Base-by-base conservation (phyloP, 352 stramenopile genomes). In the Halophytophthora batemanensis region DNA sequence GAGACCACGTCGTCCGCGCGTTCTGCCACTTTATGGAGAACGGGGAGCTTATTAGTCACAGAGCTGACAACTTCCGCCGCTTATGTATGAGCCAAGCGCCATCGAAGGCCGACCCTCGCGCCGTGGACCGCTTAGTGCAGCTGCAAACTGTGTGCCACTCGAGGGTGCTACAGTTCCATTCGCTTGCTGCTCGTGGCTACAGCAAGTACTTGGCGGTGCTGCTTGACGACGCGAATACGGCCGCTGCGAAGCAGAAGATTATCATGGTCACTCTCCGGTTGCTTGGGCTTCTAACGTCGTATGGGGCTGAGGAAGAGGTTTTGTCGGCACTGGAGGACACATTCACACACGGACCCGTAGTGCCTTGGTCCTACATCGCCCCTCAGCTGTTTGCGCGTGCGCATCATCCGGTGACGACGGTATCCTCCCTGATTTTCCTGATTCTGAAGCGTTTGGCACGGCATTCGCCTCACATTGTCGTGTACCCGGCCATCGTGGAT, bases 401-500 rank as follows among this genome's bases (percentile, higher is more conserved):
- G n/a, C 56, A 66, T 31, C 81, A 95, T 42, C 80, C 85, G 2
- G 47, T 83, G 21, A 17, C 50, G 34, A 51, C 34, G 10, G 74
- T 91, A 7, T 80, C 82, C 1, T 68, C 55, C 10, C 55, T 82
- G 14, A 62, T 95, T 14, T 66, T 61, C n/a, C 40, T 61, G 0
- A 61, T 95, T 51, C 71, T 95, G 2, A 66, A 77, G 29, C 69
- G 85, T 8, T 66, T 95, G 38, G 82, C 79, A 33, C 66, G 61
- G 15, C 61, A 82, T 22, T 85, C 62, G 6, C 78, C 83, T 2
- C 68, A 90, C 44, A 40, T 81, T 7, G 69, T 95, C 29, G 79
- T 90, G 15, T 95, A 91, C 59, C 82, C 82, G 13, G 76, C 70
- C 15, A 64, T 93, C 4, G 83, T 90, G 18, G 76, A 91, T 44